These are phyloP conservation scores for Conringia planisiliqua DNA, from an alignment of 345 rosid species.

Conservation along the genomic window DNA sequence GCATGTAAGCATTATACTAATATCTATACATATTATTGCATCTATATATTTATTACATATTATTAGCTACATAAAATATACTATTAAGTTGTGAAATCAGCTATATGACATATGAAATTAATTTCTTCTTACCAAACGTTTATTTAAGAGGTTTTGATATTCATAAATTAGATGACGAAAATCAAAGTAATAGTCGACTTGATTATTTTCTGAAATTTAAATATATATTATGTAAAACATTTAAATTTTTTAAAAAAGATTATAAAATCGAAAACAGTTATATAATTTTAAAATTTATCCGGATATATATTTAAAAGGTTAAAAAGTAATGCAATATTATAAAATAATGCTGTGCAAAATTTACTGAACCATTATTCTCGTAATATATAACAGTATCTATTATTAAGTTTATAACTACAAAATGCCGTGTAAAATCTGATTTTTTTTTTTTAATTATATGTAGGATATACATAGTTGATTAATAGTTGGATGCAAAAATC, in stretches of 20 bases:
- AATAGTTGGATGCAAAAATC: background rate
- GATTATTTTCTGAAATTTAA: background rate
- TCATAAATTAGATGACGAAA: no score
- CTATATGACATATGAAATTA: background rate
- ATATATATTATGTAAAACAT: background rate
- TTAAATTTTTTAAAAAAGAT: no score
- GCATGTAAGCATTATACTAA: constrained; percentile 3
- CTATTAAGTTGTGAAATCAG: background rate
- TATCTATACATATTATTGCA: background rate
- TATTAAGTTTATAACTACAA: background rate
- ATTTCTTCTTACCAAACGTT: no score
- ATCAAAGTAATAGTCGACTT: no score
- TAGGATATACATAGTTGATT: background rate
- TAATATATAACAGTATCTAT: background rate
- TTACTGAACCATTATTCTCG: background rate
- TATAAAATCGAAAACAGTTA: no score
- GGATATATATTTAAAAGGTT: background rate
- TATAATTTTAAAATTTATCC: background rate
- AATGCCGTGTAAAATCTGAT: background rate
- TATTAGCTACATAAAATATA: background rate
- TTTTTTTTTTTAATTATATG: background rate
- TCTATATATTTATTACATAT: background rate
- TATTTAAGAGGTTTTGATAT: no score
- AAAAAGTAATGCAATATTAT: background rate
- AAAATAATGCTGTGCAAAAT: background rate